Conservation (phyloP, 1,284 basidiomycete genomes). For the Testicularia cyperi region DNA sequence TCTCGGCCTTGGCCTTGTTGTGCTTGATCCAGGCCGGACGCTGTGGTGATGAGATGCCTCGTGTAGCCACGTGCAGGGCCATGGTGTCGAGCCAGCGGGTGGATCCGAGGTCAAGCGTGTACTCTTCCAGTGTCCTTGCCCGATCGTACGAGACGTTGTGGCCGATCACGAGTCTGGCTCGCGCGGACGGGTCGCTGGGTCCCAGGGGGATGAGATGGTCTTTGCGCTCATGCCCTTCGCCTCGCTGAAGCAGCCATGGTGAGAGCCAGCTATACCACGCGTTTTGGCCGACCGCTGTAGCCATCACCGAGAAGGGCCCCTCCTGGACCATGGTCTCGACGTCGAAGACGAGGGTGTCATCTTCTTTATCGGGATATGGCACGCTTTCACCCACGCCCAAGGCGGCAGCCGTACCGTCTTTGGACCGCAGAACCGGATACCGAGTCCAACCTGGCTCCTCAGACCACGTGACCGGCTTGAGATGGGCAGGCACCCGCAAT, state of each 20-base stretch:
- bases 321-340: constrained; percentile 88
- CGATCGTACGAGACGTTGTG: constrained; percentile 97
- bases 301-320: constrained; percentile 82
- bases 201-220: constrained; percentile 77
- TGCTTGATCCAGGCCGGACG: constrained; percentile 88
- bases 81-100: constrained; percentile 93
- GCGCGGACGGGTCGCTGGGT: constrained; percentile 20
- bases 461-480: constrained; percentile 71
- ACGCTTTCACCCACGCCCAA: constrained; percentile 55
- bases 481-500: constrained; percentile 28
- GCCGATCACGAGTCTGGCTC: constrained; percentile 74
- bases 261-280: constrained; percentile 97
- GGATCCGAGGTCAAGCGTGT: constrained; percentile 70
- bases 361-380: constrained; percentile 63
- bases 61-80: constrained; percentile 88
- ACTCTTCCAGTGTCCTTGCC: constrained; percentile 80
- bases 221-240: constrained; percentile 62
- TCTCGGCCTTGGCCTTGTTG: constrained; percentile 66
- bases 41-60: constrained; percentile 92
- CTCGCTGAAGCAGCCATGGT: constrained; percentile 80
- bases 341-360: constrained; percentile 82
- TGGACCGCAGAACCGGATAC: constrained; percentile 67
- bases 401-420: constrained; percentile 29
- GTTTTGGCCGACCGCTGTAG: constrained; percentile 77
- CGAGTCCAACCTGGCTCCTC: constrained; percentile 84